phyloP scores from a whole-genome alignment of 2,329 filamentous ascomycete genomes.

The Hymenoscyphus albidus region DNA sequence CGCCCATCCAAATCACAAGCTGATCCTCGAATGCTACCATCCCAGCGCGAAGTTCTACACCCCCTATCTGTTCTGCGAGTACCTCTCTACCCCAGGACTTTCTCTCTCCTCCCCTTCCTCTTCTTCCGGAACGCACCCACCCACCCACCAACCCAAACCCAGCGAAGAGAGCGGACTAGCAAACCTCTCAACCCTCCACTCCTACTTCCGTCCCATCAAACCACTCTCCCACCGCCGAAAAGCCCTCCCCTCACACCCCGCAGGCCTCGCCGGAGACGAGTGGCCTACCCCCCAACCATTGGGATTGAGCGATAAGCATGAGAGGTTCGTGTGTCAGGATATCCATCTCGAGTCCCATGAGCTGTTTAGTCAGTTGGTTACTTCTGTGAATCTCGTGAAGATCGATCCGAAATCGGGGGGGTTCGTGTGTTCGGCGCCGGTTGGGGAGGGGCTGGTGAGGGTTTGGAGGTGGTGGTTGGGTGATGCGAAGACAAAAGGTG shows the following conservation, averaged over 20 bases:
- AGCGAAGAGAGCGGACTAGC: conserved; percentile 31
- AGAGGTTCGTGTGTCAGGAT: conserved; percentile 52
- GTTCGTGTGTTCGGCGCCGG: conserved; percentile 60
- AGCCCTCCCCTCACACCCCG: conserved; percentile 20
- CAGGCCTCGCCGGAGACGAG: conserved; percentile 34
- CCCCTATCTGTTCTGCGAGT: conserved; percentile 65
- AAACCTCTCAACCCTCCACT: conserved; percentile 34
- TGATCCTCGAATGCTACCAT: conserved; percentile 77
- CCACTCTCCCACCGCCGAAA: conserved; percentile 16
- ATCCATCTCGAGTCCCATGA: conserved; percentile 66
- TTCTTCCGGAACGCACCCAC: no score
- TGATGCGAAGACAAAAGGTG: not conserved
- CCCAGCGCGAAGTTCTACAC: conserved; percentile 65
- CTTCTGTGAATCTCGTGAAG: conserved; percentile 64
- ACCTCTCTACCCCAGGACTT: conserved; percentile 53
- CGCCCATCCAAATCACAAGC: conserved; percentile 53
- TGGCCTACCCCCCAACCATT: conserved; percentile 29
- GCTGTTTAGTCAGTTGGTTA: conserved; percentile 70
- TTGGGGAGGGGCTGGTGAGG: conserved; percentile 65
- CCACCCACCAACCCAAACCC: conserved; percentile 26
- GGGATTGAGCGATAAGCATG: conserved; percentile 26
- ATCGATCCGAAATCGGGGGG: conserved; percentile 54
- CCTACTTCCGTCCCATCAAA: conserved; percentile 21
- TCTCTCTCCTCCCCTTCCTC: conserved; percentile 36
- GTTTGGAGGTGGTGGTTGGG: conserved; percentile 71